These are phyloP conservation scores for Penicillium canariense DNA, from an alignment of 495 filamentous ascomycete genomes.

Conservation along the genomic window DNA sequence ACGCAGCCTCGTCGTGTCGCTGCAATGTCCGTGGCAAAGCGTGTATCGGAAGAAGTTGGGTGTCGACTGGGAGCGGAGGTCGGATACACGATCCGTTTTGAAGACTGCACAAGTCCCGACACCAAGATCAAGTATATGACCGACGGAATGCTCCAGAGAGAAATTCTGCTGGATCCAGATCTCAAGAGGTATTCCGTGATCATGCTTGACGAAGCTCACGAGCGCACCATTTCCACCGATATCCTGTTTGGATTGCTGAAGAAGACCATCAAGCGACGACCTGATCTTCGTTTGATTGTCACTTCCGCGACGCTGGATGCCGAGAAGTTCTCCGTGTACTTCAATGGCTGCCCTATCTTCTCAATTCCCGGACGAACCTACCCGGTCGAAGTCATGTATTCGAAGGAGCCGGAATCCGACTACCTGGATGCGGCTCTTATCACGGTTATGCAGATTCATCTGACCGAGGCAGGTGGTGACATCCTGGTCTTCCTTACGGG, in stretches of 20 bases:
- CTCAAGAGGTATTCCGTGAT: slow-evolving; percentile 89
- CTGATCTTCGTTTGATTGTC: slow-evolving; percentile 91
- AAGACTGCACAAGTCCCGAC: slow-evolving; percentile 84
- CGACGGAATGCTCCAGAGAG: slow-evolving; percentile 95
- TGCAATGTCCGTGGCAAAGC: slow-evolving; percentile 94
- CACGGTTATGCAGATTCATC: slow-evolving; percentile 97
- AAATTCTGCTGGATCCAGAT: slow-evolving; percentile 87
- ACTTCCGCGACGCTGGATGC: slow-evolving; percentile 96
- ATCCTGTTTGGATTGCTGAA: slow-evolving; percentile 92
- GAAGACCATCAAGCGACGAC: slow-evolving; percentile 81
- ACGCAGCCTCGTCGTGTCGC: slow-evolving; percentile 97
- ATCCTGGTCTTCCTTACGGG: slow-evolving; percentile 96
- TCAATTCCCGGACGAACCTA: slow-evolving; percentile 93
- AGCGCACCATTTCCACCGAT: slow-evolving; percentile 94
- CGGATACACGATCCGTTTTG: slow-evolving; percentile 96
- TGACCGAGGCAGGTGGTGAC: slow-evolving; percentile 86
- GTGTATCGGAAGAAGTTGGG: slow-evolving; percentile 95
- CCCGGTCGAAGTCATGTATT: slow-evolving; percentile 94
- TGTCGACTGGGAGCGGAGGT: slow-evolving; percentile 89
- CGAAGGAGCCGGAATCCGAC: slow-evolving; percentile 89
- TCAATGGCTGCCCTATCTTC: slow-evolving; percentile 92
- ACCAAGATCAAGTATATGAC: slow-evolving; percentile 99
- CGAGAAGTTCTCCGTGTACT: slow-evolving; percentile 95
- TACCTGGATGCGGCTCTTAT: slow-evolving; percentile 94
- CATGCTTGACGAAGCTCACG: slow-evolving; percentile 98